Percentiles rank a stretch among this genome's conserved stretches.
These are phyloP conservation scores for Daphne laureola DNA, from an alignment of 441 rosid species.

Conservation along the genomic window DNA sequence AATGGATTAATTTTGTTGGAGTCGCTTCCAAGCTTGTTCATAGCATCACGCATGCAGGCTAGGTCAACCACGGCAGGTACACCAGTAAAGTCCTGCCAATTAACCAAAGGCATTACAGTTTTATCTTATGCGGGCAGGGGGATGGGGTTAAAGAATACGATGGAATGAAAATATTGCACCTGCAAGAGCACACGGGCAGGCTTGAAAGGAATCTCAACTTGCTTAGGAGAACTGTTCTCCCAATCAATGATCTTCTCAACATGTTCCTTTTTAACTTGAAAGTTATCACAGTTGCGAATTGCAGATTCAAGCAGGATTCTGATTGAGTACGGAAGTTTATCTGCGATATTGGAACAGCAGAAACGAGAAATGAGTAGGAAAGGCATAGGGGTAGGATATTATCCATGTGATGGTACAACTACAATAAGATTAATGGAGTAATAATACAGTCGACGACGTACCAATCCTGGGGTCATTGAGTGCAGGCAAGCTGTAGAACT, in stretches of 20 bases:
- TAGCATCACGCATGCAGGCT: slow-evolving; percentile 99
- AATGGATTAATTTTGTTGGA: slow-evolving; percentile 91
- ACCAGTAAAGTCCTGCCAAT: slow-evolving; percentile 87
- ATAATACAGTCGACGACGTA: slow-evolving; percentile 16
- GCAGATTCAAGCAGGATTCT: slow-evolving; percentile 98
- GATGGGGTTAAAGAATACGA: too few relatives aligned
- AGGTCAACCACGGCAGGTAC: slow-evolving; percentile 99
- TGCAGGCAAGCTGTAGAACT: slow-evolving; percentile 90
- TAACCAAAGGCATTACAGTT: slow-evolving; percentile 6
- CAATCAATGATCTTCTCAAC: slow-evolving; percentile 95
- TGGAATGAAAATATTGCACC: slow-evolving; percentile 25
- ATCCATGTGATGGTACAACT: not conserved
- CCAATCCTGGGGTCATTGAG: slow-evolving; percentile 96
- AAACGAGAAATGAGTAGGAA: slow-evolving; percentile 5
- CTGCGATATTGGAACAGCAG: slow-evolving; percentile 28
- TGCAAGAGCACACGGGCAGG: slow-evolving; percentile 98
- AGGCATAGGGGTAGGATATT: too few relatives aligned
- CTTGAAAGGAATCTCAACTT: slow-evolving; percentile 98
- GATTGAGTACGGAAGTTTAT: slow-evolving; percentile 87
- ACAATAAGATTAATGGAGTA: not conserved
- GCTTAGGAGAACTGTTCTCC: slow-evolving; percentile 87
- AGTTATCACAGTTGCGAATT: slow-evolving; percentile 94
- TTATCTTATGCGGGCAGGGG: not conserved
- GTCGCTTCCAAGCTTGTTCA: slow-evolving; percentile 88
- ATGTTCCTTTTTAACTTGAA: slow-evolving; percentile 91